These are phyloP conservation scores for Phytophthora niederhauseri DNA, from an alignment of 352 stramenopile genomes.

Conservation along the genomic window DNA sequence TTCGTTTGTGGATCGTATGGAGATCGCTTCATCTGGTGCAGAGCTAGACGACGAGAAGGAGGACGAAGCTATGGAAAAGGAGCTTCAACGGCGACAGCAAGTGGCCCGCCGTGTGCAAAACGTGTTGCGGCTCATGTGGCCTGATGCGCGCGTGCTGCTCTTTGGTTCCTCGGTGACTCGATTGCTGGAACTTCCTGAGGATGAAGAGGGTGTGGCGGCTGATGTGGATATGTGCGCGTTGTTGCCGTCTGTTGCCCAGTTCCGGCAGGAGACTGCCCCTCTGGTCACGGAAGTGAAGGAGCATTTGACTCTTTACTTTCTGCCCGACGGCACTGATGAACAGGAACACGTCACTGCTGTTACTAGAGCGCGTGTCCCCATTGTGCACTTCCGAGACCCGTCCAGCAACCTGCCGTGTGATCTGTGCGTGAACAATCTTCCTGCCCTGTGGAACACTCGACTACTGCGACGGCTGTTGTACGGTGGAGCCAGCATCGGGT, in stretches of 20 bases:
- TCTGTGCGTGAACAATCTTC: slow-evolving; percentile 83
- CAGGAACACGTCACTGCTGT: slow-evolving; percentile 29
- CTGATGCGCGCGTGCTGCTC: slow-evolving; percentile 61
- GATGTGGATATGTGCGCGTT: slow-evolving; percentile 82
- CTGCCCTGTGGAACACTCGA: slow-evolving; percentile 81
- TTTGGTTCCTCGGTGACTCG: slow-evolving; percentile 76
- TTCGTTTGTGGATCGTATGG: slow-evolving; percentile 23
- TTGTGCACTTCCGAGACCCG: slow-evolving; percentile 64
- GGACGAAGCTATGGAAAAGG: slow-evolving; percentile 7
- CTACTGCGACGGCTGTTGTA: slow-evolving; percentile 51
- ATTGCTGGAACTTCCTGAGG: slow-evolving; percentile 27
- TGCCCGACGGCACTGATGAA: slow-evolving; percentile 21
- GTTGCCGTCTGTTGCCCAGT: slow-evolving; percentile 54
- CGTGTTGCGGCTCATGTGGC: slow-evolving; percentile 62
- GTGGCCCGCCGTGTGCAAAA: slow-evolving; percentile 49
- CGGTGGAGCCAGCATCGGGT: slow-evolving; percentile 3
- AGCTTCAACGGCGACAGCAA: slow-evolving; percentile 36
- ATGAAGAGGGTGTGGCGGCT: neutral
- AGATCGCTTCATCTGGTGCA: neutral
- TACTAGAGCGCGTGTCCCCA: slow-evolving; percentile 64
- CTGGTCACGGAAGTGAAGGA: slow-evolving; percentile 70
- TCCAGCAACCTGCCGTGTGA: slow-evolving; percentile 55
- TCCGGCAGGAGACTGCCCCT: slow-evolving; percentile 54
- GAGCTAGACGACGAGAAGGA: neutral
- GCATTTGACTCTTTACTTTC: slow-evolving; percentile 67